phyloP scores from a whole-genome alignment of 306 rosid genomes.

The Leucaena leucocephala region DNA sequence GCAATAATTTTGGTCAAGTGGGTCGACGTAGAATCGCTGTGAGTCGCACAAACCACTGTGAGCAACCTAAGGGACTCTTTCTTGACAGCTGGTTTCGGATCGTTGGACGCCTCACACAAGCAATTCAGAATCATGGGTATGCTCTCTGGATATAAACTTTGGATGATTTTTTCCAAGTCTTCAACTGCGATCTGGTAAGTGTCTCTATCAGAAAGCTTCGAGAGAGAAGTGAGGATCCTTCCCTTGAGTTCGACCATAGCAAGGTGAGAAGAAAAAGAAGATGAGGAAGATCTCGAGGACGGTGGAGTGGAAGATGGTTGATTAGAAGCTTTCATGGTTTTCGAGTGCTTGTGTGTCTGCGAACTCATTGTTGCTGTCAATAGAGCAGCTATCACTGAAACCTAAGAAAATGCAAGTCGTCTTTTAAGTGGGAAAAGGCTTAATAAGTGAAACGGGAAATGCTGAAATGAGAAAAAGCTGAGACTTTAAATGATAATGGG shows the following conservation, averaged over 20 bases:
- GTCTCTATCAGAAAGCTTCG: slow-evolving; percentile 93
- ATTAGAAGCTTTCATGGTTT: slow-evolving; percentile 58
- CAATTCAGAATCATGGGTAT: slow-evolving; percentile 87
- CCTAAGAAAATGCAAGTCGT: slow-evolving; percentile 15
- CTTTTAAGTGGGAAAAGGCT: background rate
- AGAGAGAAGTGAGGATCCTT: slow-evolving; percentile 76
- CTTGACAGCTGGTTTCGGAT: slow-evolving; percentile 87
- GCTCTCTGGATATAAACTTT: slow-evolving; percentile 63
- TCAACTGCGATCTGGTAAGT: slow-evolving; percentile 93
- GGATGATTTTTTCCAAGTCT: slow-evolving; percentile 74
- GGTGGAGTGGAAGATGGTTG: slow-evolving; percentile 43
- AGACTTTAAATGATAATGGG: background rate
- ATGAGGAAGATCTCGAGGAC: slow-evolving; percentile 52
- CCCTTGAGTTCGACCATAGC: slow-evolving; percentile 97
- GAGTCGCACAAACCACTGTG: slow-evolving; percentile 61
- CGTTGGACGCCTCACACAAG: slow-evolving; percentile 75
- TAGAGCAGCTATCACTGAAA: background rate
- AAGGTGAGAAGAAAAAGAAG: slow-evolving; percentile 70
- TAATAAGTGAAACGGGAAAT: background rate
- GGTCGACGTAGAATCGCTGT: slow-evolving; percentile 59
- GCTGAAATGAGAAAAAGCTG: background rate
- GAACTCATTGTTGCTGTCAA: slow-evolving; percentile 49
- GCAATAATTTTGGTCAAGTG: slow-evolving; percentile 78
- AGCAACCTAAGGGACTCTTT: slow-evolving; percentile 79
- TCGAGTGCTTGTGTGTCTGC: slow-evolving; percentile 52